A percentile compares a stretch with the other conserved stretches of the same genome.
Conservation (phyloP, 352 stramenopile species). For the Globisporangium takayamanum region DNA sequence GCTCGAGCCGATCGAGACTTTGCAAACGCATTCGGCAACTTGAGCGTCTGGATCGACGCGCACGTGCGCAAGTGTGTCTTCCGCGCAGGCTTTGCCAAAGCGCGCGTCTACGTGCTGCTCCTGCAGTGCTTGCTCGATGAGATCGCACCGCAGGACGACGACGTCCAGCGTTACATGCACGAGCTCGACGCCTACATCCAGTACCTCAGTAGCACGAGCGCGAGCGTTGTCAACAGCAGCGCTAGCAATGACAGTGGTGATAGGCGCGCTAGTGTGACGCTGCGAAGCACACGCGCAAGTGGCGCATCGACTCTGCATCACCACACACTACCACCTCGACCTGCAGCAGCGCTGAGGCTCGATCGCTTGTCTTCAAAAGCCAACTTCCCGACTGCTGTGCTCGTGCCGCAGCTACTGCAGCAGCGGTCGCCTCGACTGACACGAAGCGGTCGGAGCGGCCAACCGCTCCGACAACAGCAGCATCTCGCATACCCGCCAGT, state of each 20-base stretch:
- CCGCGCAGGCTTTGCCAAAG: slow-evolving; percentile 31
- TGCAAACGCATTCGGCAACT: slow-evolving; percentile 26
- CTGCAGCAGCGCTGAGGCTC: not conserved
- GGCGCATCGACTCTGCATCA: too few species aligned
- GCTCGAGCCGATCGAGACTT: slow-evolving; percentile 2
- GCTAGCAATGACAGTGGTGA: not conserved
- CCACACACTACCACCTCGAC: not conserved
- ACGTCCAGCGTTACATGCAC: slow-evolving; percentile 3
- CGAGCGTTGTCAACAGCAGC: not conserved
- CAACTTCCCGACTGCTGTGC: slow-evolving; percentile 5
- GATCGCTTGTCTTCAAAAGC: slow-evolving; percentile 11
- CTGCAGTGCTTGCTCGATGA: slow-evolving; percentile 22
- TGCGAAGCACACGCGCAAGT: too few species aligned
- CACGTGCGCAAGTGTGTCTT: slow-evolving; percentile 9
- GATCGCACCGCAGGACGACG: slow-evolving; percentile 14
- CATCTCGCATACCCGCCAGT: slow-evolving; percentile 3
- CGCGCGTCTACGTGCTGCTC: slow-evolving; percentile 24
- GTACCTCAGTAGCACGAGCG: slow-evolving; percentile 11
- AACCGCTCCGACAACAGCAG: slow-evolving; percentile 1
- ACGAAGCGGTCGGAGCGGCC: not conserved
- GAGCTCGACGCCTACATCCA: slow-evolving; percentile 24
- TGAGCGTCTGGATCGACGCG: slow-evolving; percentile 36
- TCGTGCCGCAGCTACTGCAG: slow-evolving; percentile 15
- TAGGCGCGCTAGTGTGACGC: too few species aligned
- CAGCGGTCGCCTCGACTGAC: slow-evolving; percentile 17